phyloP scores from a whole-genome alignment of 805 yeast genomes.

The Maudiozyma barnettii region DNA sequence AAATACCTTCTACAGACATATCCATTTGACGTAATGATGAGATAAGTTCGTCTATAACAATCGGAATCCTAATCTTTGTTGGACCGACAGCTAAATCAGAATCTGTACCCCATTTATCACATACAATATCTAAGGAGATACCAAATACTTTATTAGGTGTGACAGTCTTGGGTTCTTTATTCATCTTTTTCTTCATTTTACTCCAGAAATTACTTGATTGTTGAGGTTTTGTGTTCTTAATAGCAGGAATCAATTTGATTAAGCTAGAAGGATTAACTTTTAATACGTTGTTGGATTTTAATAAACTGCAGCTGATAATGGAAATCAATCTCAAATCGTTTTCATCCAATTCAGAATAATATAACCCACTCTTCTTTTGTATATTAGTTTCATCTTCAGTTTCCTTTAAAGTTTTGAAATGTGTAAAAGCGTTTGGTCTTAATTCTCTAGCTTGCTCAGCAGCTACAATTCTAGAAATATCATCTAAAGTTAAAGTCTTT shows the following conservation, averaged over 20 bases:
- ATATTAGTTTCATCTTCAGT: slow-evolving; percentile 17
- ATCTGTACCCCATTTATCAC: slow-evolving; percentile 66
- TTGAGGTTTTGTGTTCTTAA: background rate
- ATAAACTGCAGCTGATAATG: slow-evolving; percentile 38
- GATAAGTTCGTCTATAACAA: slow-evolving; percentile 77
- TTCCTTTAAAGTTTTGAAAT: slow-evolving; percentile 42
- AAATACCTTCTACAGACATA: slow-evolving; percentile 91
- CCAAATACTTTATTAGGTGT: slow-evolving; percentile 56
- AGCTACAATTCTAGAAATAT: slow-evolving; percentile 93
- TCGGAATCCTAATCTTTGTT: slow-evolving; percentile 67
- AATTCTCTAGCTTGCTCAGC: slow-evolving; percentile 93
- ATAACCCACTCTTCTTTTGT: slow-evolving; percentile 30
- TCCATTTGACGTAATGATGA: slow-evolving; percentile 81
- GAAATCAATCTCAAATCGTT: slow-evolving; percentile 44
- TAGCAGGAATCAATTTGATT: slow-evolving; percentile 1
- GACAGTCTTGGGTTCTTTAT: slow-evolving; percentile 19
- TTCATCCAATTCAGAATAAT: slow-evolving; percentile 45
- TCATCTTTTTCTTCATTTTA: slow-evolving; percentile 22
- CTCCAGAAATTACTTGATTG: slow-evolving; percentile 20
- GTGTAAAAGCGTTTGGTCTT: slow-evolving; percentile 85
- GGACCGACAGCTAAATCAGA: slow-evolving; percentile 83
- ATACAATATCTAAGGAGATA: slow-evolving; percentile 57
- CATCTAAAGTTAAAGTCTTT: slow-evolving; percentile 83
- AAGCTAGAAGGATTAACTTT: slow-evolving; percentile 5
- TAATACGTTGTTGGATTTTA: slow-evolving; percentile 19